Base-by-base conservation (phyloP, 208 protist genomes). In the Vickermania ingenoplastis region DNA sequence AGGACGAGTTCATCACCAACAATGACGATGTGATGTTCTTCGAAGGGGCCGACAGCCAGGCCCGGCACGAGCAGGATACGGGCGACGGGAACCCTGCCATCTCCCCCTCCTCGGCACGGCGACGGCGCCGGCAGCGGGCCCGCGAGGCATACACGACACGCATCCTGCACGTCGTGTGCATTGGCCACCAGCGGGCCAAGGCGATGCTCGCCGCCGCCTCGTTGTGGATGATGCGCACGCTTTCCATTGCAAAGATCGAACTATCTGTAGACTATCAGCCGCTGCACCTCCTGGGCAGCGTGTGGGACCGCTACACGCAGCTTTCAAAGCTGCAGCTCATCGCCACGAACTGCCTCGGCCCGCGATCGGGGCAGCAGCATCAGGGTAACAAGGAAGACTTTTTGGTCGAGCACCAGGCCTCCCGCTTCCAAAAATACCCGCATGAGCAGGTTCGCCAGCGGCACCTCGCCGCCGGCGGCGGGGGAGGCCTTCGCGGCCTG, bases 401-500 rank as follows among this genome's bases (percentile, higher is more conserved):
- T 45, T 17, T 45, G 36, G 11, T 45, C 36, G 36, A 45, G 36
- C 36, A 45, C 17, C 36, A 45, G 17, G 36, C 36, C 11, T 45
- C 36, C 17, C 36, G 36, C 11, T 45, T 45, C 17, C 36, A 7
- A 45, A 45, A 45, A 17, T 45, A 45, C 36, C 36, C 36, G 17
- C 36, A 45, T 45, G 36, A 45, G 36, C 36, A 45, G 36, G 36
- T 45, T 7, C 36, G 36, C 11, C 36, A 45, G 36, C 36, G 36
- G 36, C 36, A 45, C 17, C 17, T 45, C 7, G 11, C 7, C 7
- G 36, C 36, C 11, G 36, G 36, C 11, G 50, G 24, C 24, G 50
- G 50, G 5, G 50, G 50, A 5, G 50, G 11, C 5, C 50, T 54
- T 7, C 50, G 50, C 7, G 54, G 54, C 21, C 54, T 59, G 54